A percentile compares a stretch with the other conserved stretches of the same genome.
These are phyloP conservation scores for Fusarium chaquense DNA, from an alignment of 2,329 filamentous ascomycete genomes.

Conservation along the genomic window DNA sequence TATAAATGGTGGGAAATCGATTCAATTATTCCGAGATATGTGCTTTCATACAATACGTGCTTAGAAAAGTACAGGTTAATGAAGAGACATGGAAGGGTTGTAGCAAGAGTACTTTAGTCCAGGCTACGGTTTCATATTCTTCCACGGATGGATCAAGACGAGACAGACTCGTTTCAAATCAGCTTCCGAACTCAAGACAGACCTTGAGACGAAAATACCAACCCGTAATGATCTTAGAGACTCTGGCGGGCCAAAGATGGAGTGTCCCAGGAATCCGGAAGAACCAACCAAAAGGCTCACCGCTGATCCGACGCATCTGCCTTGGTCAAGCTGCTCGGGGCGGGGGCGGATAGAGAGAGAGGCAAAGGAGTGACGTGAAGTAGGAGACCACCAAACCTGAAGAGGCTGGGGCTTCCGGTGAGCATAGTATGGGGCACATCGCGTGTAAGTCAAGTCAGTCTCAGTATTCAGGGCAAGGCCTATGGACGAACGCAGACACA, in stretches of 20 bases:
- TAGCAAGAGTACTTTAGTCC: not conserved
- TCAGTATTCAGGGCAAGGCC: not conserved
- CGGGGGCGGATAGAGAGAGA: slow-evolving; percentile 13
- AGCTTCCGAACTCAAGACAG: not conserved
- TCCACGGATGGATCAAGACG: not conserved
- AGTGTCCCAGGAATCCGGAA: not conserved
- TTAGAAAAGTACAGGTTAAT: not conserved
- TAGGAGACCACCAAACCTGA: slow-evolving; percentile 13
- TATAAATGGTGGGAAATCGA: slow-evolving; percentile 21
- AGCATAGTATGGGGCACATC: slow-evolving; percentile 16
- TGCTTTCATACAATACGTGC: not conserved
- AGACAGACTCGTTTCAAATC: not conserved
- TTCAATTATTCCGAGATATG: not conserved
- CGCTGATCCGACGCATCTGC: slow-evolving; percentile 24
- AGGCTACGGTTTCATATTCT: not conserved
- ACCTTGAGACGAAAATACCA: not conserved
- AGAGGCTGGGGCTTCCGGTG: slow-evolving; percentile 25
- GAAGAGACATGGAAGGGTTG: not conserved
- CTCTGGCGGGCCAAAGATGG: not conserved
- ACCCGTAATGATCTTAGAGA: not conserved
- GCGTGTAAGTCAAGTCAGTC: slow-evolving; percentile 23
- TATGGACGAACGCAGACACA: not conserved
- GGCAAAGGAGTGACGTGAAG: slow-evolving; percentile 21
- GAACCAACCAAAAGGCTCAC: slow-evolving; percentile 16
- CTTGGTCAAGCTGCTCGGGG: slow-evolving; percentile 1